Evolutionary conservation across 345 rosid species (phyloP).

Genomic region (Eucalyptus albens): DNA sequence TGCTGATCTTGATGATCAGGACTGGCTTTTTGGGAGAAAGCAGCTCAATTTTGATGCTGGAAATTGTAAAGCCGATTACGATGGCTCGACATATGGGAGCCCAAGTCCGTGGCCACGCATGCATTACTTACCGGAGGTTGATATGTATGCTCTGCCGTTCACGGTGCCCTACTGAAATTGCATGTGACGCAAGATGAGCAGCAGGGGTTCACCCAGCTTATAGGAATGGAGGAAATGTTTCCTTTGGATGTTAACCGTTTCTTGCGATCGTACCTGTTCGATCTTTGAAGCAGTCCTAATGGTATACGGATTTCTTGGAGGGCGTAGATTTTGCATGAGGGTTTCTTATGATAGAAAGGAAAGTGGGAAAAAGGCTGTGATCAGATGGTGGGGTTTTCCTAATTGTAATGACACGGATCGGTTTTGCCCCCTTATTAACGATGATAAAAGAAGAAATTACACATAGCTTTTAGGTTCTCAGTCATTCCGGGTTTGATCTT

Average conservation of each 20-base stretch:
- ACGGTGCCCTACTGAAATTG: constrained; percentile 25
- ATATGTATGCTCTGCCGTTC: constrained; percentile 35
- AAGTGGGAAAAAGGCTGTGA: neutral
- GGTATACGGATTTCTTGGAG: neutral
- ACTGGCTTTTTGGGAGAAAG: constrained; percentile 13
- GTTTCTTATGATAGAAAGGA: neutral
- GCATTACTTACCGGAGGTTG: constrained; percentile 23
- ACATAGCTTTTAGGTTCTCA: neutral
- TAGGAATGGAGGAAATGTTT: neutral
- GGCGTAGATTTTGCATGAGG: neutral
- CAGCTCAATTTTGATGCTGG: neutral
- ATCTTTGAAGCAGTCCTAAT: neutral
- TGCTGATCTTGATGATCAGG: constrained; percentile 7
- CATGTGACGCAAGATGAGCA: neutral
- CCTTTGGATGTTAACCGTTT: neutral
- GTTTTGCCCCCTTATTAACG: neutral
- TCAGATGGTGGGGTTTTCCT: neutral
- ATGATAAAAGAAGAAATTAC: neutral
- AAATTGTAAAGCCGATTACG: neutral
- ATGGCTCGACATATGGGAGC: neutral
- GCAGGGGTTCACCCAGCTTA: neutral
- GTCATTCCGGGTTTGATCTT: neutral
- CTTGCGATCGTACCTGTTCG: neutral
- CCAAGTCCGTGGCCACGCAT: constrained; percentile 9
- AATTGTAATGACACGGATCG: neutral